Conservation (phyloP, 352 stramenopile species). For the Phytophthora cryptogea region DNA sequence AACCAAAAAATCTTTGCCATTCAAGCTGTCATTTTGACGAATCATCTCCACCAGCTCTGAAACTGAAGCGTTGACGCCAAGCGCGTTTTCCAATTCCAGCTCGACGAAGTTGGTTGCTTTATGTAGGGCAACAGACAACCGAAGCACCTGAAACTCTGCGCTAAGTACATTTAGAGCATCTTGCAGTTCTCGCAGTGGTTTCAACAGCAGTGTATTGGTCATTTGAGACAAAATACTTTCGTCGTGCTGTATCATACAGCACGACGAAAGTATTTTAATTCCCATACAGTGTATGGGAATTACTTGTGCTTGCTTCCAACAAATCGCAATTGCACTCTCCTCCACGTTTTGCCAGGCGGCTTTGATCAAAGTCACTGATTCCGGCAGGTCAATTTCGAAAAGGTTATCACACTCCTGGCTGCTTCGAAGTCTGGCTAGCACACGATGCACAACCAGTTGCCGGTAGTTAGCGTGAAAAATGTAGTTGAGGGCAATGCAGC, state of each 20-base stretch:
- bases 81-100: background rate
- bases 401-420: background rate
- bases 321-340: background rate
- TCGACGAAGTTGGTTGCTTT: background rate
- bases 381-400: slow-evolving; percentile 2
- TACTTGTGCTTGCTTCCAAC: slow-evolving; percentile 3
- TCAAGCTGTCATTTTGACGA: background rate
- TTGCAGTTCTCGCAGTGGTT: background rate
- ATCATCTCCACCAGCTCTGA: background rate
- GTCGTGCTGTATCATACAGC: background rate
- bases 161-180: background rate
- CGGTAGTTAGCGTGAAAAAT: slow-evolving; percentile 5
- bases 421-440: background rate
- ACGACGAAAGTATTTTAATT: too few species aligned
- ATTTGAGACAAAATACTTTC: background rate
- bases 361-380: slow-evolving; percentile 1
- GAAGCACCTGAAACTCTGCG: background rate
- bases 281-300: too few species aligned
- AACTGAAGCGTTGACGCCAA: background rate
- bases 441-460: background rate
- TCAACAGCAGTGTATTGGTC: background rate
- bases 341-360: slow-evolving; percentile 6
- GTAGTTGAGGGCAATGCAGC: slow-evolving; percentile 1
- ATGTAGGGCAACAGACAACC: background rate
- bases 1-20: background rate